A percentile compares a stretch with the other conserved stretches of the same genome.
Evolutionary conservation across 257 asterid species (phyloP).

Genomic region (Solanum acaule): DNA sequence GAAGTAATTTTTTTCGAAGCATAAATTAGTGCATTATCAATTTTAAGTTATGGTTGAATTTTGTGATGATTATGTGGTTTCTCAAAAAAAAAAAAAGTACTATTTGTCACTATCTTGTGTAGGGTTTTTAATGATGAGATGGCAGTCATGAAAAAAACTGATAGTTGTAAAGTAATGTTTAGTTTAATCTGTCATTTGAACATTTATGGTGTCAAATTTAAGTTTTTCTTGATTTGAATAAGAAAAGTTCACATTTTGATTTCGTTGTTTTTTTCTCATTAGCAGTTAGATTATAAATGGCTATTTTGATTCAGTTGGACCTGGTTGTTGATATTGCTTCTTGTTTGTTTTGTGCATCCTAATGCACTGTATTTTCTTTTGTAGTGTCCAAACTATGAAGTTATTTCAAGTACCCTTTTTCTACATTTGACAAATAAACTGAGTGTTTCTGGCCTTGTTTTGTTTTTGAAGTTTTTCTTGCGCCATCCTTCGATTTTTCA

Average conservation of each 20-base stretch:
- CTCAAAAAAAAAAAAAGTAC: background rate
- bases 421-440: background rate
- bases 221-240: background rate
- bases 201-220: background rate
- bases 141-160: background rate
- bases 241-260: background rate
- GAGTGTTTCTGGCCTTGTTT: background rate
- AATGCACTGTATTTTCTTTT: background rate
- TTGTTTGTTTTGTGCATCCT: background rate
- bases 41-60: background rate
- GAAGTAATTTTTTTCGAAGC: background rate
- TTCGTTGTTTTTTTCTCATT: background rate
- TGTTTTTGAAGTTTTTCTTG: background rate
- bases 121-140: background rate
- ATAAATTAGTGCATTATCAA: background rate
- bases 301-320: background rate
- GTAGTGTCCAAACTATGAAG: background rate
- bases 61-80: background rate
- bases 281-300: background rate
- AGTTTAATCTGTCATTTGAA: background rate
- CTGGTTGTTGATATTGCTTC: background rate
- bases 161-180: background rate
- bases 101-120: background rate
- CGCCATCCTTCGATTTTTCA: background rate
- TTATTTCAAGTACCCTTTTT: background rate